Conservation (phyloP, 2,329 filamentous ascomycete genomes). For the Penicillium capsulatum region DNA sequence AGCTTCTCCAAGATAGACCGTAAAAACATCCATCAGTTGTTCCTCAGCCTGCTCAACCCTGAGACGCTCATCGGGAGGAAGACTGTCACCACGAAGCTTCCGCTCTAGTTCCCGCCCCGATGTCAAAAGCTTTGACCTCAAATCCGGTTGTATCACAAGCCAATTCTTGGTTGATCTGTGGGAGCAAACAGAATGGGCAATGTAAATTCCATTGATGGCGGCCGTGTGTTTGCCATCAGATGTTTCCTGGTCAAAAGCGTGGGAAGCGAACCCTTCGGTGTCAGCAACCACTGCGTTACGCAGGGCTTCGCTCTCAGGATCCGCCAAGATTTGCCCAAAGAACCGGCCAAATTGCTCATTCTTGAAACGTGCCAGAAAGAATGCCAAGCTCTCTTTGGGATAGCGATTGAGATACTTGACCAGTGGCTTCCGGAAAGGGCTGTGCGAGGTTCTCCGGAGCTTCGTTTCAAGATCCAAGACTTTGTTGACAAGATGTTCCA, state of each 20-base stretch:
- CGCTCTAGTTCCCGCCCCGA: conserved; percentile 75
- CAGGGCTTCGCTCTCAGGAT: conserved; percentile 69
- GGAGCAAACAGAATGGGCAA: conserved; percentile 72
- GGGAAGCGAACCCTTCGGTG: conserved; percentile 65
- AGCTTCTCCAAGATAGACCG: conserved; percentile 70
- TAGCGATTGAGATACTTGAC: conserved; percentile 94
- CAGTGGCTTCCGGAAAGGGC: conserved; percentile 83
- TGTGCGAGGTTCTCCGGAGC: conserved; percentile 79
- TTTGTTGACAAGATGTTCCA: conserved; percentile 81
- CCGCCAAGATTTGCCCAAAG: conserved; percentile 77
- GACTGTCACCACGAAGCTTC: conserved; percentile 64
- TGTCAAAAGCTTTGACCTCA: conserved; percentile 57
- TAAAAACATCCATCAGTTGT: conserved; percentile 79
- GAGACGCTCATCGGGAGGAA: conserved; percentile 70
- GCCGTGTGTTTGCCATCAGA: conserved; percentile 68
- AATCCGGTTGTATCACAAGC: conserved; percentile 54
- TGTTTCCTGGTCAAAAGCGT: conserved; percentile 60
- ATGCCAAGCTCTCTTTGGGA: conserved; percentile 77
- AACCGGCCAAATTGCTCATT: conserved; percentile 87
- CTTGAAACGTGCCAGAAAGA: conserved; percentile 73
- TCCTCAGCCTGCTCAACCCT: conserved; percentile 86
- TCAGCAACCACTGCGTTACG: conserved; percentile 71
- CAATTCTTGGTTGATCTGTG: conserved; percentile 63
- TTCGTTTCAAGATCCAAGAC: conserved; percentile 85
- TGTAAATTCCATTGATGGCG: conserved; percentile 81